These are phyloP conservation scores for Lichtheimia corymbifera DNA, from an alignment of 371 early-diverging fungal species.

Conservation along the genomic window DNA sequence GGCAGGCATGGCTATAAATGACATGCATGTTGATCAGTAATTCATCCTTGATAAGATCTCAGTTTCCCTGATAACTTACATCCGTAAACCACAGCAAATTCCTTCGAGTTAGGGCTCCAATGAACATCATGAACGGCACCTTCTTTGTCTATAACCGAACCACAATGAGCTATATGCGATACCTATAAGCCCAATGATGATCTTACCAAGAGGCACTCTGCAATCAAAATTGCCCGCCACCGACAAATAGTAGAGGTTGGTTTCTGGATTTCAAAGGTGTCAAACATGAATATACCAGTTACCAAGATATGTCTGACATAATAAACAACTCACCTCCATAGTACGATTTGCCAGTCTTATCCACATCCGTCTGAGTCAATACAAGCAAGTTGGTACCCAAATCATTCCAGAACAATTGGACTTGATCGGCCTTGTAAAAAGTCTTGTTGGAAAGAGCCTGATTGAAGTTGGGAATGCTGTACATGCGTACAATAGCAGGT, in stretches of 20 bases:
- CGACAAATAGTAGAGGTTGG: constrained; percentile 87
- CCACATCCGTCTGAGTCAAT: constrained; percentile 92
- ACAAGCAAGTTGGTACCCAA: constrained; percentile 90
- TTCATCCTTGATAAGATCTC: neutral
- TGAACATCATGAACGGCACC: constrained; percentile 96
- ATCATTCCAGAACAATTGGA: constrained; percentile 91
- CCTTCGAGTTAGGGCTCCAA: constrained; percentile 93
- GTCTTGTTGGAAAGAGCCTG: constrained; percentile 84
- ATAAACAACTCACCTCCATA: constrained; percentile 67
- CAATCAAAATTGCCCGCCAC: constrained; percentile 93
- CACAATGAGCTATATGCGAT: neutral
- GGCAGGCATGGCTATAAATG: constrained; percentile 75
- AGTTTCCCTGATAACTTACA: constrained; percentile 38
- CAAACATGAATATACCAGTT: neutral
- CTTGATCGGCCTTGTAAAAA: constrained; percentile 92
- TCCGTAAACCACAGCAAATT: constrained; percentile 95
- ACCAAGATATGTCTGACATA: neutral
- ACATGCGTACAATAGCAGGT: constrained; percentile 84
- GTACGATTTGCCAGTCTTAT: constrained; percentile 93
- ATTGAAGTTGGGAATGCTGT: constrained; percentile 73
- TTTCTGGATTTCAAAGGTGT: constrained; percentile 50
- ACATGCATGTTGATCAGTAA: neutral
- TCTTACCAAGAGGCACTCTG: constrained; percentile 73
- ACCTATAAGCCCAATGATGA: neutral
- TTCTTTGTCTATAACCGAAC: constrained; percentile 64